Conservation (phyloP, 306 rosid genomes). For the Medicago arabica region DNA sequence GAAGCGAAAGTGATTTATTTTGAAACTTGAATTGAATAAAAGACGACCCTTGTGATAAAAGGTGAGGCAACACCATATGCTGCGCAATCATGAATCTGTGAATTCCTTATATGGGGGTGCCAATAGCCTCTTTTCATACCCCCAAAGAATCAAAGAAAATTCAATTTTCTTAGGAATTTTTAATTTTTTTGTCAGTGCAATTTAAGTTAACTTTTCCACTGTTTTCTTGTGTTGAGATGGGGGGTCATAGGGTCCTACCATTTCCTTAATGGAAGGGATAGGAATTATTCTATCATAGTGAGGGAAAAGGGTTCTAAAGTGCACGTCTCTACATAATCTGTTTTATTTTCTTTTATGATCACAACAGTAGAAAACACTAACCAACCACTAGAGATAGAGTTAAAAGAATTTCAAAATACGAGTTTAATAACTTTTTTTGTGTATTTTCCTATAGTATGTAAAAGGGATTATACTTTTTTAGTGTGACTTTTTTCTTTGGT, state of each 20-base stretch:
- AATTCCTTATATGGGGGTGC: constrained; percentile 40
- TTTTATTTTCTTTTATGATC: constrained; percentile 32
- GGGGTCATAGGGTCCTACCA: constrained; percentile 47
- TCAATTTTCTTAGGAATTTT: constrained; percentile 14
- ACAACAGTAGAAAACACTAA: constrained; percentile 34
- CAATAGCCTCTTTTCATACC: constrained; percentile 40
- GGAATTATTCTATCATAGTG: constrained; percentile 42
- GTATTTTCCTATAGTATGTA: too few species aligned
- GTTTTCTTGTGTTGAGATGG: constrained; percentile 46
- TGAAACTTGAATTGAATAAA: constrained; percentile 44
- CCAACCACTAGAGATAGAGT: constrained; percentile 19
- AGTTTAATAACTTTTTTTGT: not conserved
- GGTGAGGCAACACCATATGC: constrained; percentile 49
- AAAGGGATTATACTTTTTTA: too few species aligned
- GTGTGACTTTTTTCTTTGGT: too few species aligned
- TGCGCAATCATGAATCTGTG: constrained; percentile 45
- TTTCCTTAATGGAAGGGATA: constrained; percentile 55
- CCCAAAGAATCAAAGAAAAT: constrained; percentile 37
- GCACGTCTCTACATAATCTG: constrained; percentile 30
- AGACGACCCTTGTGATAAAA: constrained; percentile 21
- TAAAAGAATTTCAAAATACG: not conserved
- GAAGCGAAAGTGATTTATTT: constrained; percentile 27
- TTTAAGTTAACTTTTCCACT: constrained; percentile 30
- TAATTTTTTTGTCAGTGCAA: constrained; percentile 19
- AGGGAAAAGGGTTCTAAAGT: constrained; percentile 10